phyloP scores from a whole-genome alignment of 495 filamentous ascomycete species.

The Xylaria intraflava region DNA sequence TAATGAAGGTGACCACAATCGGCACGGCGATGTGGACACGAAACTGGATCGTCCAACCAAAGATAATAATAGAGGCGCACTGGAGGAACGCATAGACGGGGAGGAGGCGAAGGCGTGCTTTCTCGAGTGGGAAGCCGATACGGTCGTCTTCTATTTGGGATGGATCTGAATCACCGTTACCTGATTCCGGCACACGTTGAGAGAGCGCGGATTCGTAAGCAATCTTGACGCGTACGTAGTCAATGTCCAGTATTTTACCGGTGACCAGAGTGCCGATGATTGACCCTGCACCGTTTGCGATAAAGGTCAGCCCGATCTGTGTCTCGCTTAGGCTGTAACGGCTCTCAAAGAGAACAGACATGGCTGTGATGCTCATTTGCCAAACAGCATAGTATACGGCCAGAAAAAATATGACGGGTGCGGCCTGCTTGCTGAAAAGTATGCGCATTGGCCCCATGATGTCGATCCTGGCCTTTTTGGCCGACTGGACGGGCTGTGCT shows the following conservation, averaged over 20 bases:
- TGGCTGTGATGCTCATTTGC: constrained; percentile 52
- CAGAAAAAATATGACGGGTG: constrained; percentile 45
- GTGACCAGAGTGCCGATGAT: constrained; percentile 44
- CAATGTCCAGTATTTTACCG: constrained; percentile 38
- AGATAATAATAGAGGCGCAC: constrained; percentile 29
- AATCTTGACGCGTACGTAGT: constrained; percentile 35
- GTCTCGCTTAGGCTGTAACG: constrained; percentile 39
- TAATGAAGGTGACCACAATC: constrained; percentile 33
- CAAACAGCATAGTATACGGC: constrained; percentile 49
- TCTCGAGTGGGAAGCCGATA: constrained; percentile 33
- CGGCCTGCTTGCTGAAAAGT: constrained; percentile 35
- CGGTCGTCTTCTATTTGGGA: constrained; percentile 7
- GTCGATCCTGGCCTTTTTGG: constrained; percentile 29
- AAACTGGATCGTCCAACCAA: constrained; percentile 33
- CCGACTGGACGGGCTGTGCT: constrained; percentile 9
- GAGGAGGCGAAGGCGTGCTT: constrained; percentile 30
- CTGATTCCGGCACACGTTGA: constrained; percentile 6
- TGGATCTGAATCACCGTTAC: neutral
- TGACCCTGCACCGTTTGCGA: constrained; percentile 46
- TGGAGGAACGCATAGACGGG: constrained; percentile 26
- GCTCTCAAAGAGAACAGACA: constrained; percentile 44
- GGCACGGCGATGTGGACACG: constrained; percentile 28
- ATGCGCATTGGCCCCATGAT: constrained; percentile 41
- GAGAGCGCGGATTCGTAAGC: constrained; percentile 16
- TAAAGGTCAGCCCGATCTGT: constrained; percentile 45